Conservation (phyloP, 306 rosid species). For the Dryas alaskensis region DNA sequence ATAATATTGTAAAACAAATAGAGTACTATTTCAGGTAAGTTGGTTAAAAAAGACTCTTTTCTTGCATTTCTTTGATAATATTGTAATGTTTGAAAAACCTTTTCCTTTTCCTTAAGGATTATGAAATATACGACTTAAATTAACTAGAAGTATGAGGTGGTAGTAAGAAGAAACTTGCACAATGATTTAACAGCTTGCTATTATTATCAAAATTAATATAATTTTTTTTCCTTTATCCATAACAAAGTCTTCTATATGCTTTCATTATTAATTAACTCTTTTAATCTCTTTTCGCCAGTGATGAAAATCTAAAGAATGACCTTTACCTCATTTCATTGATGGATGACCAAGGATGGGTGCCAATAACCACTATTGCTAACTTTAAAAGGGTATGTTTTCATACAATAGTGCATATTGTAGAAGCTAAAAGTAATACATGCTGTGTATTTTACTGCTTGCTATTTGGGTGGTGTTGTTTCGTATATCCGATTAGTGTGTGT, state of each 20-base stretch:
- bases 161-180: no score
- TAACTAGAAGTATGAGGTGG: no score
- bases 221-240: no score
- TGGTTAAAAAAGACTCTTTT: conserved; percentile 8
- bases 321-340: conserved; percentile 70
- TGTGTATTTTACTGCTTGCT: neutral
- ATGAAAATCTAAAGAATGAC: conserved; percentile 85
- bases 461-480: neutral
- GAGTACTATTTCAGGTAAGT: conserved; percentile 87
- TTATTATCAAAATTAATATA: no score
- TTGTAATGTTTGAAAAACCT: neutral
- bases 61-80: neutral
- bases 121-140: neutral
- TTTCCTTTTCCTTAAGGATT: neutral
- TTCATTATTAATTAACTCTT: conserved; percentile 36
- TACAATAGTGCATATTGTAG: conserved; percentile 11
- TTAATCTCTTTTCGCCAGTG: conserved; percentile 63
- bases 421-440: neutral
- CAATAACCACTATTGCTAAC: conserved; percentile 61
- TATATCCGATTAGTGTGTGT: neutral
- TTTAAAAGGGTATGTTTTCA: conserved; percentile 77
- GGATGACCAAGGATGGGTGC: conserved; percentile 97
- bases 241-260: neutral
- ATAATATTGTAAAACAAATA: conserved; percentile 68
- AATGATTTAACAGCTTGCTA: no score